Conservation (phyloP, 73 alveolate genomes). For the Tetrahymena elliotti region DNA sequence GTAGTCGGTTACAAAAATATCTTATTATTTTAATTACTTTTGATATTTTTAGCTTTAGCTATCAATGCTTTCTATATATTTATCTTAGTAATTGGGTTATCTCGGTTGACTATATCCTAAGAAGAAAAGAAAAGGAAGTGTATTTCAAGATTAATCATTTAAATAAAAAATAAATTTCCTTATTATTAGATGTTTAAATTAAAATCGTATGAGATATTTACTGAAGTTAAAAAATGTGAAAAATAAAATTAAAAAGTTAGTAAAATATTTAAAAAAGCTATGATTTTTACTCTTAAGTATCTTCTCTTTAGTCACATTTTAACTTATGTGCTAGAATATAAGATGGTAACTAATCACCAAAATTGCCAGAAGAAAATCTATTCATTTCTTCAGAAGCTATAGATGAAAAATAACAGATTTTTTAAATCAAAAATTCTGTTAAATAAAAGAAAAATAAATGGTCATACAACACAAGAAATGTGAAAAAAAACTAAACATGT, state of each 20-base stretch:
- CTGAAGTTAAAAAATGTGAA: too few species aligned
- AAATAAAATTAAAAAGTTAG: too few species aligned
- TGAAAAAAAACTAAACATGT: not conserved
- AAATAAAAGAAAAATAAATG: not conserved
- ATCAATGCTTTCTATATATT: too few species aligned
- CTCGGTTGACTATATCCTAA: not conserved
- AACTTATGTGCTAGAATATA: too few species aligned
- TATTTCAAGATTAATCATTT: too few species aligned
- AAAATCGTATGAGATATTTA: too few species aligned
- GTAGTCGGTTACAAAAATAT: too few species aligned
- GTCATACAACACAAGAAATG: not conserved
- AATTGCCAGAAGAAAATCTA: too few species aligned
- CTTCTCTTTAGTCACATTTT: not conserved
- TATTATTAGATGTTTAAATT: too few species aligned
- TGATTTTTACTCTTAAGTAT: not conserved
- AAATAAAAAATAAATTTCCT: not conserved
- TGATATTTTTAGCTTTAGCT: not conserved
- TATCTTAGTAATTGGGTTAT: not conserved
- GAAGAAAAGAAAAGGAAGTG: not conserved
- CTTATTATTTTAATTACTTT: too few species aligned
- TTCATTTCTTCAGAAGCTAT: not conserved
- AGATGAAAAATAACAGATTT: not conserved
- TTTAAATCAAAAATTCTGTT: not conserved
- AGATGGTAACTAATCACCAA: not conserved
- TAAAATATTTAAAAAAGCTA: too few species aligned